A percentile compares a stretch with the other conserved stretches of the same genome.
These are phyloP conservation scores for Coemansia brasiliensis DNA, from an alignment of 192 early-diverging fungal genomes.

Conservation along the genomic window DNA sequence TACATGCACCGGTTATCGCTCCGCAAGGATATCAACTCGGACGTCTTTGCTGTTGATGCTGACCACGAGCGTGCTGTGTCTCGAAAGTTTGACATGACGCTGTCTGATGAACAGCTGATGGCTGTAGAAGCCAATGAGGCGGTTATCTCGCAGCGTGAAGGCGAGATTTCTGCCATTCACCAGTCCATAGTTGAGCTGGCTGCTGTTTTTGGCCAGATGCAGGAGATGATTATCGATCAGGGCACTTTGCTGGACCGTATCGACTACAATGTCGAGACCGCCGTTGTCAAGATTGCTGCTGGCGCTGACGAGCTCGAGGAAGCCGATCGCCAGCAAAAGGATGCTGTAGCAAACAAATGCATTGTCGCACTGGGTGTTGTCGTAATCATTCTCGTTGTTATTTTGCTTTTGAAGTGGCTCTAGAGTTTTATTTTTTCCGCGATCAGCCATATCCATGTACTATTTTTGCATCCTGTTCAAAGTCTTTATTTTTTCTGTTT, in stretches of 20 bases:
- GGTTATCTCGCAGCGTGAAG: constrained; percentile 79
- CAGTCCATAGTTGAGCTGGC: constrained; percentile 87
- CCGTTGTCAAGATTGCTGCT: constrained; percentile 72
- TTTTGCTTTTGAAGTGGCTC: constrained; percentile 71
- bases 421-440: no score
- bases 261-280: constrained; percentile 94
- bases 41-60: constrained; percentile 44
- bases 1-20: constrained; percentile 73
- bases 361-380: constrained; percentile 78
- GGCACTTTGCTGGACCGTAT: constrained; percentile 95
- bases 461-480: neutral
- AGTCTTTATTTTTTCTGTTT: neutral
- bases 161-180: constrained; percentile 90
- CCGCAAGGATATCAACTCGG: constrained; percentile 48
- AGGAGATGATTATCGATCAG: constrained; percentile 97
- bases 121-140: constrained; percentile 75
- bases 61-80: constrained; percentile 44
- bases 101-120: constrained; percentile 84
- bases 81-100: constrained; percentile 55
- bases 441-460: neutral
- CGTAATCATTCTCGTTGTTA: constrained; percentile 76
- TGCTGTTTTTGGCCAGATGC: constrained; percentile 89
- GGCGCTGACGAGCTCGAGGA: constrained; percentile 82
- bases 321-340: constrained; percentile 80
- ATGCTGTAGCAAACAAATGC: constrained; percentile 76